Percentiles rank a stretch among this genome's conserved stretches.
These are phyloP conservation scores for Aspergillus terreus DNA, from an alignment of 2,329 filamentous ascomycete species.

Conservation along the genomic window DNA sequence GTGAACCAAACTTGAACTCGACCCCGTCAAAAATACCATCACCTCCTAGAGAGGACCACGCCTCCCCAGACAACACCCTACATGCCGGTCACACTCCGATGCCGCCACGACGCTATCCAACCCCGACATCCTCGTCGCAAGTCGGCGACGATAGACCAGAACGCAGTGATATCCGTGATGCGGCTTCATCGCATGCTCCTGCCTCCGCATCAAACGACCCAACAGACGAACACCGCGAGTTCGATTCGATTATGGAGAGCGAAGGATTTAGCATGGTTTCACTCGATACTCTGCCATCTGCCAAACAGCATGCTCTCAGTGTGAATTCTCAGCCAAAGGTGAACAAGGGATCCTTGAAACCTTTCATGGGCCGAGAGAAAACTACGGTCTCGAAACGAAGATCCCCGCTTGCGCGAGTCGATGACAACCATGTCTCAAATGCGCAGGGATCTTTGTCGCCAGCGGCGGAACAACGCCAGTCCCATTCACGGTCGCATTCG, in stretches of 20 bases:
- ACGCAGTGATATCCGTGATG: conserved; percentile 9
- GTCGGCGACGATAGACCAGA: conserved; percentile 32
- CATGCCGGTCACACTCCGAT: conserved; percentile 31
- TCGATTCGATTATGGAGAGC: conserved; percentile 55
- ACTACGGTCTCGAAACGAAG: conserved; percentile 26
- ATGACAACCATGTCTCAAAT: conserved; percentile 11
- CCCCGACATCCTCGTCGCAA: conserved; percentile 38
- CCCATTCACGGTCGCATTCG: neutral
- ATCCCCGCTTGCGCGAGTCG: conserved; percentile 15
- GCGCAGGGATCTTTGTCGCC: conserved; percentile 12
- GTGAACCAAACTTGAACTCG: conserved; percentile 26
- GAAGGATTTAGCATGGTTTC: conserved; percentile 59
- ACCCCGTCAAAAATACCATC: conserved; percentile 35
- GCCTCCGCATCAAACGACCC: conserved; percentile 25
- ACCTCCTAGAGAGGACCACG: conserved; percentile 21
- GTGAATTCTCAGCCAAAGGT: conserved; percentile 27
- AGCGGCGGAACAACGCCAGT: neutral
- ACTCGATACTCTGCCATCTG: conserved; percentile 50
- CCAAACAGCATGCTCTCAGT: conserved; percentile 40
- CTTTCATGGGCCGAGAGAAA: conserved; percentile 26
- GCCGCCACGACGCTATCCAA: conserved; percentile 35
- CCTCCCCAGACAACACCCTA: conserved; percentile 32
- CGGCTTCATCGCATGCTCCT: neutral
- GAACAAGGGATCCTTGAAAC: conserved; percentile 23
- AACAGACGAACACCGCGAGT: conserved; percentile 44